Base-by-base conservation (phyloP, 345 rosid genomes). In the Gynandropsis gynandra region DNA sequence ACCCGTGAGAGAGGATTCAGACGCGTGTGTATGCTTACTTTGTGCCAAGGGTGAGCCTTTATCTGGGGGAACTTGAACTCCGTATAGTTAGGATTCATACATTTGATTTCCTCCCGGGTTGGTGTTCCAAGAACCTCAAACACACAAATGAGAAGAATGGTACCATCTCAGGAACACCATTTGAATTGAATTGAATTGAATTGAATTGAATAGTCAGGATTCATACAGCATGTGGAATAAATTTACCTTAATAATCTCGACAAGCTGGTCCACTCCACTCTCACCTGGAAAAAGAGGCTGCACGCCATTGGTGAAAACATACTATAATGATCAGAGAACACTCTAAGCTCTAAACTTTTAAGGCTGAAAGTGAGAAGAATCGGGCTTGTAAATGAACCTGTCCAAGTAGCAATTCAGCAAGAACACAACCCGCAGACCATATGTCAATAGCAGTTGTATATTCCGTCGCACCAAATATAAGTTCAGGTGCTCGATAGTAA, bases 21-120 rank as follows among this genome's bases (percentile, higher is more conserved):
- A n/a, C n/a, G n/a, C n/a, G 10, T 49, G 6, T 51, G 16, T 42
- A 27, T 14, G 46, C 67, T 70, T 80, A 84, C 98, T 77, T 92
- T 92, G 74, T 92, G 96, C 98, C 98, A 90, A 54, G 98, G 96
- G 66, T 90, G 98, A 44, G 98, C 90, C 67, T 90, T 90, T 69
- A 87, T 90, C 61, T 90, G 98, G 19, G 98, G 95, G 55, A 90
- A 90, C 61, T 77, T 80, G 76, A 74, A 77, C 62, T 80, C 87
- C 1, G 83, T 80, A 64, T 80, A 80, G 67, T 75, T 80, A 16
- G 87, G 87, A 56, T 80, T 80, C 87, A 80, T 80, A 52, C 87
- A 80, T 56, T 77, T 77, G 35, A 80, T 80, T 64, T 80, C 87
- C 71, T 80, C 87, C 16, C 87, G 63, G 7, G 83, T 77, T 33